Conservation (phyloP, 1,139 yeast species). For the Saccharomyces hybrid region DNA sequence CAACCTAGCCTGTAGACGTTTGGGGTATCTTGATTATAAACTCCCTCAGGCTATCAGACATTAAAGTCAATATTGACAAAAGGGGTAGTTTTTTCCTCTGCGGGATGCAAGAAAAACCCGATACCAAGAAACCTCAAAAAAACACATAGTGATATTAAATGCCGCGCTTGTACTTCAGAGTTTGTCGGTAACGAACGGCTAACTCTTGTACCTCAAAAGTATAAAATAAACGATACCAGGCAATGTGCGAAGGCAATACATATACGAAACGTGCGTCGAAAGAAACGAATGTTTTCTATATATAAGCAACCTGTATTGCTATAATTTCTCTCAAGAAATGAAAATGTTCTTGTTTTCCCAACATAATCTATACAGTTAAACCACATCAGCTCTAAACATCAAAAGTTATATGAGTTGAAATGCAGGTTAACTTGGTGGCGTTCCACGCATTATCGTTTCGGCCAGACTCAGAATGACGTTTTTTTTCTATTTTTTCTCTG, state of each 20-base stretch:
- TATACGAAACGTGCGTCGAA: not conserved
- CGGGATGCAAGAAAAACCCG: not conserved
- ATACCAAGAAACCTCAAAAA: not conserved
- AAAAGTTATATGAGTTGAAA: too few species aligned
- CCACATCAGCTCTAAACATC: too few species aligned
- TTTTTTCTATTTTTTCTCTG: too few species aligned
- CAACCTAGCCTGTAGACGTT: not conserved
- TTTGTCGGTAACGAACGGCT: not conserved
- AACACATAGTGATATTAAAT: not conserved
- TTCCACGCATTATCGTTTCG: too few species aligned
- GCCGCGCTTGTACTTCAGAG: not conserved
- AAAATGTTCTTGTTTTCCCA: not conserved
- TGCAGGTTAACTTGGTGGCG: too few species aligned
- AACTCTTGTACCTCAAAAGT: not conserved
- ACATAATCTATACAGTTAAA: not conserved
- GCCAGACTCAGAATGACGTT: too few species aligned
- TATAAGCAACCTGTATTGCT: not conserved
- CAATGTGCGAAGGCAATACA: not conserved
- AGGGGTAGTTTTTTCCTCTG: not conserved
- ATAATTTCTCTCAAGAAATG: not conserved
- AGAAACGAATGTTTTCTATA: not conserved
- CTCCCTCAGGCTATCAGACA: not conserved
- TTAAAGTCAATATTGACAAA: not conserved
- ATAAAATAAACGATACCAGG: not conserved
- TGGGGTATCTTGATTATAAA: not conserved